phyloP scores from a whole-genome alignment of 192 early-diverging fungal genomes.

The Coemansia sp. region DNA sequence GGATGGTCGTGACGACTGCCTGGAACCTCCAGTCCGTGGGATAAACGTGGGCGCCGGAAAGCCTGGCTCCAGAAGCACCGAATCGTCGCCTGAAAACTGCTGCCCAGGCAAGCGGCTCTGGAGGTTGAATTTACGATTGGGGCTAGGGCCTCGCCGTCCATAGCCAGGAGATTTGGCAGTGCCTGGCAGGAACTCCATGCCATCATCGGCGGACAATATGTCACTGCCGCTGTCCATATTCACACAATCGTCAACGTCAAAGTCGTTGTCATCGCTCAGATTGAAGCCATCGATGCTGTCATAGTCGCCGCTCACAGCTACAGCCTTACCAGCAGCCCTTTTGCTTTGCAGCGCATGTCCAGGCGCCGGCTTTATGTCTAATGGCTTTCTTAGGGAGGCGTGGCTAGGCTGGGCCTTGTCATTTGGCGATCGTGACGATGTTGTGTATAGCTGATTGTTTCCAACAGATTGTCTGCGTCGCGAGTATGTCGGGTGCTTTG shows the following conservation, averaged over 20 bases:
- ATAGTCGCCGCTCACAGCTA: conserved; percentile 6
- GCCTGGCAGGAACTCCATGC: conserved; percentile 6
- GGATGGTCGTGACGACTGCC: neutral
- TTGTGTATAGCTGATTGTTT: conserved; percentile 1
- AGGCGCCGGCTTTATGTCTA: conserved; percentile 23
- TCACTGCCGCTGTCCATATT: conserved; percentile 37
- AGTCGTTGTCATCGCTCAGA: conserved; percentile 29
- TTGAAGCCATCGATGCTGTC: conserved; percentile 17
- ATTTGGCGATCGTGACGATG: conserved; percentile 1
- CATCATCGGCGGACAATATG: conserved; percentile 18
- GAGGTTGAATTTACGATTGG: conserved; percentile 8
- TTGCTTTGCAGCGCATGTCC: neutral
- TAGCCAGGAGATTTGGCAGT: neutral
- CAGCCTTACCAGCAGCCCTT: conserved; percentile 14
- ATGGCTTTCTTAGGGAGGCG: conserved; percentile 9
- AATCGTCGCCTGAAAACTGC: conserved; percentile 15
- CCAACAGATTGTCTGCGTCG: conserved; percentile 12
- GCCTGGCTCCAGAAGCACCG: conserved; percentile 44
- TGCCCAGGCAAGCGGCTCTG: conserved; percentile 37
- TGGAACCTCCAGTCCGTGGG: neutral
- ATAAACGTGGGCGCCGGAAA: conserved; percentile 24
- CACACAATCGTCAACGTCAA: conserved; percentile 40
- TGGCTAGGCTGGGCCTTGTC: conserved; percentile 5
- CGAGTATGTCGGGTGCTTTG: conserved; percentile 41
- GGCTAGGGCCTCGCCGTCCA: neutral